Conservation (phyloP, 768 basidiomycete genomes). For the Boletus barrowsii region DNA sequence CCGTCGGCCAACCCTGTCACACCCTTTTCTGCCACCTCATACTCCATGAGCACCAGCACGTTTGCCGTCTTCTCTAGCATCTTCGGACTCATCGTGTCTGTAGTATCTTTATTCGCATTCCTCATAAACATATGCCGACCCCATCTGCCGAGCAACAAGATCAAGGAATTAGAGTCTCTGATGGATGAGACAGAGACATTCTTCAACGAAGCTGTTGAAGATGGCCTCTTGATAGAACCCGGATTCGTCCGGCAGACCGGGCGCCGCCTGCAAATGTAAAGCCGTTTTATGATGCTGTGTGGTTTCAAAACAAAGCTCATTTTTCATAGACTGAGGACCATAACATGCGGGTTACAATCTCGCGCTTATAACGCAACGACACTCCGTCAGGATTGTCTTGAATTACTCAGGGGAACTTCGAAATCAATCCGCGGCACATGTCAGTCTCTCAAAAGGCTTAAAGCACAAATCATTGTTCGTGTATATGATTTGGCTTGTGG, state of each 20-base stretch:
- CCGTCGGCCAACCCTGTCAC: too few relatives aligned
- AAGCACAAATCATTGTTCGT: slow-evolving; percentile 1
- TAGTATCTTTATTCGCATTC: neutral
- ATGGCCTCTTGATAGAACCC: slow-evolving; percentile 2
- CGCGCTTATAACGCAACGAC: neutral
- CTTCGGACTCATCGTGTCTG: neutral
- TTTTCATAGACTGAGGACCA: neutral
- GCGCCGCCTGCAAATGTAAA: neutral
- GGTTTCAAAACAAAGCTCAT: too few relatives aligned
- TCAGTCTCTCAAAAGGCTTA: neutral
- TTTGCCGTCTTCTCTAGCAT: slow-evolving; percentile 5
- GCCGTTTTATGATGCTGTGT: too few relatives aligned
- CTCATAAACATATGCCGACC: neutral
- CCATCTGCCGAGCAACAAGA: slow-evolving; percentile 2
- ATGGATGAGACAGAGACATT: neutral
- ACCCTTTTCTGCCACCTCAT: too few relatives aligned
- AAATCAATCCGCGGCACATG: neutral
- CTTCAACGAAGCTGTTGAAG: slow-evolving; percentile 5
- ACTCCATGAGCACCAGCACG: neutral
- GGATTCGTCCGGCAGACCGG: neutral
- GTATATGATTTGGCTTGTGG: too few relatives aligned
- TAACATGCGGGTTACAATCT: neutral
- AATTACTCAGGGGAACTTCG: slow-evolving; percentile 1
- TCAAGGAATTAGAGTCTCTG: slow-evolving; percentile 2
- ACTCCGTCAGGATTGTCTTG: neutral